phyloP scores from a whole-genome alignment of 768 basidiomycete genomes.

The Galerina sulciceps region DNA sequence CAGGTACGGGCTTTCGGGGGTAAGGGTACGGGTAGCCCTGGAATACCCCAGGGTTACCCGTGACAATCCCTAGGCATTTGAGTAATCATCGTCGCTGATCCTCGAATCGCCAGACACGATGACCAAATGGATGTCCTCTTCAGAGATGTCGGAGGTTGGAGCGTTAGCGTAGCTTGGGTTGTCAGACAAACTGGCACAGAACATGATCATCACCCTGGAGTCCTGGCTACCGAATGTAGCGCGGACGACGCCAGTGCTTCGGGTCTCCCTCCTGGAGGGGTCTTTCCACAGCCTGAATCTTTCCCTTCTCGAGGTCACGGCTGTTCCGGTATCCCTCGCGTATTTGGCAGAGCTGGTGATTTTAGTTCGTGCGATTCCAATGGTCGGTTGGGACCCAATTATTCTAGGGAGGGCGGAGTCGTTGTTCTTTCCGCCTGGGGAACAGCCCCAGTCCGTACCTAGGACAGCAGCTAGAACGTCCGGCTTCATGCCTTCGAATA shows the following conservation, averaged over 20 bases:
- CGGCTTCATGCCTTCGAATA: conserved; percentile 10
- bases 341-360: conserved; percentile 9
- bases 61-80: too few species aligned
- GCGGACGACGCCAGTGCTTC: conserved; percentile 4
- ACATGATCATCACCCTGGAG: conserved; percentile 10
- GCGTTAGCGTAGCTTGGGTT: conserved; percentile 3
- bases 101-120: conserved; percentile 12
- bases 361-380: conserved; percentile 4
- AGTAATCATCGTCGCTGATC: conserved; percentile 10
- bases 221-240: conserved; percentile 8
- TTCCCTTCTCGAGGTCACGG: conserved; percentile 4
- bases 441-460: conserved; percentile 9
- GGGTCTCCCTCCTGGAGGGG: not conserved
- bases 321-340: not conserved
- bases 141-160: conserved; percentile 3
- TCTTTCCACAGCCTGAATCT: conserved; percentile 14
- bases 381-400: conserved; percentile 2
- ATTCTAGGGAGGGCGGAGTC: conserved; percentile 12
- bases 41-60: too few species aligned
- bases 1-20: too few species aligned
- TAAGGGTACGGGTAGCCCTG: too few species aligned
- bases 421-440: not conserved
- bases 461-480: conserved; percentile 7
- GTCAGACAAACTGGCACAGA: conserved; percentile 4
- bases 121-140: conserved; percentile 7